Percentiles rank a stretch among this genome's conserved stretches.
These are phyloP conservation scores for Saccharomycopsis vini DNA, from an alignment of 805 yeast genomes.

Conservation along the genomic window DNA sequence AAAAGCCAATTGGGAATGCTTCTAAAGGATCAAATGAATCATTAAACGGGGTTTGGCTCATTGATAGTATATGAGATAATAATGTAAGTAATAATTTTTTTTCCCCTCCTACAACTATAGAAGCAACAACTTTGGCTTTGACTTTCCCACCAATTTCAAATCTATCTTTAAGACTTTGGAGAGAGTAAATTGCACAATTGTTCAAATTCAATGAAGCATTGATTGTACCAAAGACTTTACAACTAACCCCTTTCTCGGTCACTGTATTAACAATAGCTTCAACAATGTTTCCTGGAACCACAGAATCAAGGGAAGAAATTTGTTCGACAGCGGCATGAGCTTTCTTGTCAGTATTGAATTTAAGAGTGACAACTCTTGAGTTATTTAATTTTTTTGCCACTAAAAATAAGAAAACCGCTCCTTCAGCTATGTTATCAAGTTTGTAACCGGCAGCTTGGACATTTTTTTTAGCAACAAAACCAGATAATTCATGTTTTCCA, in stretches of 20 bases:
- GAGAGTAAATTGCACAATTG: conserved; percentile 44
- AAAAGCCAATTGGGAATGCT: conserved; percentile 75
- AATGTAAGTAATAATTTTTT: conserved; percentile 59
- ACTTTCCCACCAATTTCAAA: conserved; percentile 59
- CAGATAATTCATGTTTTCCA: conserved; percentile 51
- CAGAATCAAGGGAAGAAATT: conserved; percentile 66
- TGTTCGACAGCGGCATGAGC: conserved; percentile 41
- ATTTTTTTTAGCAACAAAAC: conserved; percentile 71
- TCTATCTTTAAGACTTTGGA: conserved; percentile 46
- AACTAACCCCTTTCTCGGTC: conserved; percentile 52
- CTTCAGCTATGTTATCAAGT: conserved; percentile 36
- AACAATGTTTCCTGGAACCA: conserved; percentile 78
- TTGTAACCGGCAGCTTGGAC: conserved; percentile 33
- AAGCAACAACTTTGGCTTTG: conserved; percentile 63
- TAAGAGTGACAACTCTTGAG: conserved; percentile 37
- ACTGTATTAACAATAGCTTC: conserved; percentile 62
- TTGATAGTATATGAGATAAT: conserved; percentile 43
- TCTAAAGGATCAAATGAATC: conserved; percentile 36
- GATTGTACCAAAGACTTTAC: conserved; percentile 66
- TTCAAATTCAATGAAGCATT: conserved; percentile 63
- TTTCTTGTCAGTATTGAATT: conserved; percentile 31
- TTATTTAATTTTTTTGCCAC: conserved; percentile 36
- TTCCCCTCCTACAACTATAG: conserved; percentile 40
- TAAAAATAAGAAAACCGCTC: conserved; percentile 62
- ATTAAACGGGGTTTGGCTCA: conserved; percentile 21